phyloP scores from a whole-genome alignment of 2,329 filamentous ascomycete species.

The Cladophialophora psammophila region DNA sequence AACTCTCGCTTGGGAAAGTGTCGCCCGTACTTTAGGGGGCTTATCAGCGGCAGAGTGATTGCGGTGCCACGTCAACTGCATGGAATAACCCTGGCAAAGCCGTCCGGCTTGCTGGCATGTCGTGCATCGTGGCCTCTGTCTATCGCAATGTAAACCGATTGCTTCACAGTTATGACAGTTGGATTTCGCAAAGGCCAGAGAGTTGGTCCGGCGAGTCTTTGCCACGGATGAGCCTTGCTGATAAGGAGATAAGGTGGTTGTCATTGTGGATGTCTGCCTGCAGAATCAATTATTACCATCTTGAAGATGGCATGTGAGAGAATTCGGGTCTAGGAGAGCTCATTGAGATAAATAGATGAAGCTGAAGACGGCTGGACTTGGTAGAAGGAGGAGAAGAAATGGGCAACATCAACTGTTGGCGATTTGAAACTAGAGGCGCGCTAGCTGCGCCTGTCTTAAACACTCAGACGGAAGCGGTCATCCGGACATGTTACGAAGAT shows the following conservation, averaged over 20 bases:
- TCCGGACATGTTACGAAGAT: background rate
- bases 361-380: background rate
- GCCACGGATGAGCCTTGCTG: background rate
- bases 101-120: conserved; percentile 19
- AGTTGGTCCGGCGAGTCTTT: conserved; percentile 21
- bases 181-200: conserved; percentile 26
- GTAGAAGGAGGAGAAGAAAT: background rate
- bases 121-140: conserved; percentile 25
- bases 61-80: conserved; percentile 27
- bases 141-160: conserved; percentile 16
- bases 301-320: background rate
- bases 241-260: conserved; percentile 14
- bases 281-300: background rate
- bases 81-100: conserved; percentile 28
- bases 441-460: background rate
- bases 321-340: background rate
- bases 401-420: background rate
- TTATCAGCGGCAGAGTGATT: conserved; percentile 23
- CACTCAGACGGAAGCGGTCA: background rate
- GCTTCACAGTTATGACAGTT: conserved; percentile 25
- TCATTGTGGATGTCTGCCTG: conserved; percentile 6
- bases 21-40: conserved; percentile 20
- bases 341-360: too few species aligned
- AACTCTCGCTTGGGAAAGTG: background rate
- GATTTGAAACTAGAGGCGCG: background rate